phyloP scores from a whole-genome alignment of 139 green algal genomes.

The Choricystis sp. region DNA sequence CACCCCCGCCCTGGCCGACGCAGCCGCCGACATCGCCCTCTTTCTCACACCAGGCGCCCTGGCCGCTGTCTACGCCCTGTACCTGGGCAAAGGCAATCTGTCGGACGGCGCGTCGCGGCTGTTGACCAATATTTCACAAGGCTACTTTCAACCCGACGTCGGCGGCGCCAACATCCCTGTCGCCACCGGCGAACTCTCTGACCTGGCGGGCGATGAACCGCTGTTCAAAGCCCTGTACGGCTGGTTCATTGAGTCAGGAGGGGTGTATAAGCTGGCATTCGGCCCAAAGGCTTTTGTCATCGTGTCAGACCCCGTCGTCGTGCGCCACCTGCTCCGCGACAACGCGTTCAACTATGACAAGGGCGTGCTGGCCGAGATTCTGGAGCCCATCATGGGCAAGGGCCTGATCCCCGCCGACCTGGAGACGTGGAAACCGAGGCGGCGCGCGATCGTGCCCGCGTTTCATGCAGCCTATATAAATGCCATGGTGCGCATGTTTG shows the following conservation, averaged over 20 bases:
- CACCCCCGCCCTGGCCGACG: too few species aligned
- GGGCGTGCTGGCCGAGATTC: constrained; percentile 94
- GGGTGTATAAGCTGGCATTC: constrained; percentile 95
- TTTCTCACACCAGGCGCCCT: constrained; percentile 57
- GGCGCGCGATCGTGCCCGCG: constrained; percentile 76
- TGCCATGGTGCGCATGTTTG: constrained; percentile 76
- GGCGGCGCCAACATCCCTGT: constrained; percentile 76
- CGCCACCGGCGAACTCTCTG: constrained; percentile 62
- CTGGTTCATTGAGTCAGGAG: constrained; percentile 77
- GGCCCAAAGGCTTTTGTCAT: constrained; percentile 97
- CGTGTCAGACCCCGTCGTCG: constrained; percentile 89
- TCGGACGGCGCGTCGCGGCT: constrained; percentile 57
- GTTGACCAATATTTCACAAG: constrained; percentile 50
- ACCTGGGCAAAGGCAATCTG: constrained; percentile 62
- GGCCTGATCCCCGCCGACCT: constrained; percentile 88
- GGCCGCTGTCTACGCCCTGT: constrained; percentile 36
- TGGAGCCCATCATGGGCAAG: constrained; percentile 99
- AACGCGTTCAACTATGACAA: constrained; percentile 92
- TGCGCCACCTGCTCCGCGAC: constrained; percentile 76
- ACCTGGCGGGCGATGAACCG: constrained; percentile 76
- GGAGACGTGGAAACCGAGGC: constrained; percentile 73
- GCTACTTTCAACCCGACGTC: constrained; percentile 81
- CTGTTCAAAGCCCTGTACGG: constrained; percentile 82
- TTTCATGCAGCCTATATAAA: constrained; percentile 94
- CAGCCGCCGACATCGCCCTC: constrained; percentile 24